A percentile compares a stretch with the other conserved stretches of the same genome.
Conservation (phyloP, 2,329 filamentous ascomycete genomes). For the Fusarium longipes region DNA sequence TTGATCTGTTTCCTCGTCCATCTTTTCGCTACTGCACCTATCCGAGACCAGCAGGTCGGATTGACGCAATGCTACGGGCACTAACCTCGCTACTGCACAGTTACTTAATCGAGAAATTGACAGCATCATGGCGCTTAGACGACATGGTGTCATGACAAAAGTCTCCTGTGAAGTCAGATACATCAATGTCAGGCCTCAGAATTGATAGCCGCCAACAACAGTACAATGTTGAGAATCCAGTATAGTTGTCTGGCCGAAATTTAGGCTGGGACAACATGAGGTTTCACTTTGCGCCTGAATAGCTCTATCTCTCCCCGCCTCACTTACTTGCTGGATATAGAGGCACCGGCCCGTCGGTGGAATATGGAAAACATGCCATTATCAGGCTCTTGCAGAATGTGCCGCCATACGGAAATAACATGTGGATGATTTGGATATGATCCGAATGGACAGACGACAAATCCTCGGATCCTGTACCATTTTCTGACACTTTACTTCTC, state of each 20-base stretch:
- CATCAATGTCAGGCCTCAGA: constrained; percentile 39
- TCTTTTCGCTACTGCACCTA: constrained; percentile 37
- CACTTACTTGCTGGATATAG: constrained; percentile 5
- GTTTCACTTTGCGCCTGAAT: constrained; percentile 35
- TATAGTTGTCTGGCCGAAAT: constrained; percentile 10
- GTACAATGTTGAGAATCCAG: not conserved
- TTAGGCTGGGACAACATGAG: constrained; percentile 13
- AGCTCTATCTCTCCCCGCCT: constrained; percentile 10
- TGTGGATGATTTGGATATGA: constrained; percentile 25
- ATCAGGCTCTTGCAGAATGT: constrained; percentile 22
- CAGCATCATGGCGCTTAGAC: constrained; percentile 24
- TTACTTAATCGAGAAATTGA: constrained; percentile 23
- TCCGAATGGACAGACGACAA: constrained; percentile 27
- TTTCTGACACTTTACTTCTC: constrained; percentile 24
- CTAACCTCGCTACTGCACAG: constrained; percentile 21
- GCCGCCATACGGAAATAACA: constrained; percentile 2
- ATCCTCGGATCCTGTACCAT: constrained; percentile 14
- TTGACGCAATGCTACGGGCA: constrained; percentile 43
- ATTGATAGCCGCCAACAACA: constrained; percentile 9
- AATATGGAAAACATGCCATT: constrained; percentile 12
- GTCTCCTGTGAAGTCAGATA: constrained; percentile 5
- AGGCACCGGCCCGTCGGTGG: constrained; percentile 17
- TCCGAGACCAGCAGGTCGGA: constrained; percentile 43
- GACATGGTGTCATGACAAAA: constrained; percentile 19
- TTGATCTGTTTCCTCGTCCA: constrained; percentile 39